A percentile compares a stretch with the other conserved stretches of the same genome.
phyloP scores from a whole-genome alignment of 768 basidiomycete species.

The Suillus brevipes region DNA sequence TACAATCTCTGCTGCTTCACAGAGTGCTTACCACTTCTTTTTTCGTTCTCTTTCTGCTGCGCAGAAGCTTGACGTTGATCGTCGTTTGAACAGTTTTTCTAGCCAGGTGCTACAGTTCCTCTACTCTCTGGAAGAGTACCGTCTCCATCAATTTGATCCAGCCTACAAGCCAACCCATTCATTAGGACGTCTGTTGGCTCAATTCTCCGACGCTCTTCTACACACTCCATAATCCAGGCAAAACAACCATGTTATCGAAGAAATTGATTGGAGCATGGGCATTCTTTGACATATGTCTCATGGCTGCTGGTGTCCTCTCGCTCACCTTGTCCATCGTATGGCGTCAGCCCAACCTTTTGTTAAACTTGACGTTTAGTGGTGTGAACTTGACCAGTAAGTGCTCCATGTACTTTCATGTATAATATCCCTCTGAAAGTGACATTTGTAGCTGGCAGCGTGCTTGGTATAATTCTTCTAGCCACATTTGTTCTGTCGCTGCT shows the following conservation, averaged over 20 bases:
- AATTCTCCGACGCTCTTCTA: slow-evolving; percentile 1
- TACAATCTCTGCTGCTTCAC: neutral
- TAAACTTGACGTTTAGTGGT: slow-evolving; percentile 68
- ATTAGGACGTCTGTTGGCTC: neutral
- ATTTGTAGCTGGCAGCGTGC: slow-evolving; percentile 59
- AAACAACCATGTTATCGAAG: slow-evolving; percentile 64
- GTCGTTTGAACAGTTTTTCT: slow-evolving; percentile 44
- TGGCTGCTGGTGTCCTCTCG: slow-evolving; percentile 66
- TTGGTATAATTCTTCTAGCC: slow-evolving; percentile 65
- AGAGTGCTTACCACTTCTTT: slow-evolving; percentile 5
- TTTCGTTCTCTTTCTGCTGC: slow-evolving; percentile 35
- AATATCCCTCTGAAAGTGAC: neutral
- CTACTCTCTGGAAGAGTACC: slow-evolving; percentile 56
- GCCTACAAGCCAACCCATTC: slow-evolving; percentile 15
- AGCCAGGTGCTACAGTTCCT: slow-evolving; percentile 41
- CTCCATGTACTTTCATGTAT: neutral
- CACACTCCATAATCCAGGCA: neutral
- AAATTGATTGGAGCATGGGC: slow-evolving; percentile 71
- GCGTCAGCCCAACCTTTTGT: slow-evolving; percentile 64
- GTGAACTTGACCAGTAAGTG: slow-evolving; percentile 60
- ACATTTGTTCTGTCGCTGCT: slow-evolving; percentile 72
- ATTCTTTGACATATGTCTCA: slow-evolving; percentile 66
- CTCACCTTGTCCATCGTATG: slow-evolving; percentile 72
- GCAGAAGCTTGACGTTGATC: slow-evolving; percentile 67
- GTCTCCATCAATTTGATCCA: slow-evolving; percentile 17